These are phyloP conservation scores for Chlamydomonas urium DNA, from an alignment of 139 green algal species.

Conservation along the genomic window DNA sequence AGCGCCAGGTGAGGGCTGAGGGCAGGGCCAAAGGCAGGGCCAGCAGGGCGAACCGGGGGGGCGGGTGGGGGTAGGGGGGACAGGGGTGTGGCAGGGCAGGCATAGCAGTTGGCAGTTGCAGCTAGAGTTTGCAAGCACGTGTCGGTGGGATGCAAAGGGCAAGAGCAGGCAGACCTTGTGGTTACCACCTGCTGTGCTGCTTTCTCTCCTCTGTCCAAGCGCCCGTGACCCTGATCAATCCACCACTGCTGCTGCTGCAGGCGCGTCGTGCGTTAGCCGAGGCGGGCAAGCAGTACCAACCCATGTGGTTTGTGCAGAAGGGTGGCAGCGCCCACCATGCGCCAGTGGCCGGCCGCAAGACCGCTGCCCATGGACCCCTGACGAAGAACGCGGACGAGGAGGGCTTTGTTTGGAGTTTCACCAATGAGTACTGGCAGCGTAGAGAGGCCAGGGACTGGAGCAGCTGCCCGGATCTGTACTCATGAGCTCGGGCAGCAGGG, in stretches of 20 bases:
- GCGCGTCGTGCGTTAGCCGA: not conserved
- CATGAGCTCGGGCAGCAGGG: not conserved
- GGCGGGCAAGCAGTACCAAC: constrained; percentile 30
- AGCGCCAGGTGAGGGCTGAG: constrained; percentile 41
- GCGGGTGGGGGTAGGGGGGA: not conserved
- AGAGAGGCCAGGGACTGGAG: constrained; percentile 41
- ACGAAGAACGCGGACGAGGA: not conserved
- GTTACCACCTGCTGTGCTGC: too few relatives aligned
- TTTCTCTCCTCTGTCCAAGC: not conserved
- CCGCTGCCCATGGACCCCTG: not conserved
- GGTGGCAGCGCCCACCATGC: not conserved
- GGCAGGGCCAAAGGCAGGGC: not conserved
- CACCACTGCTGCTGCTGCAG: not conserved
- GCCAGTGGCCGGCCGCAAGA: not conserved
- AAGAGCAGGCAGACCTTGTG: not conserved
- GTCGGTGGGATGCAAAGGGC: not conserved
- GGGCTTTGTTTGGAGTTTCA: constrained; percentile 47
- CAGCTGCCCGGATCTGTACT: constrained; percentile 69
- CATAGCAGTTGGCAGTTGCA: not conserved
- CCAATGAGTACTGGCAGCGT: constrained; percentile 64
- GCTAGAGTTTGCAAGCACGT: not conserved
- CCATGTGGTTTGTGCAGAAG: constrained; percentile 39
- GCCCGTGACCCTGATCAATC: not conserved
- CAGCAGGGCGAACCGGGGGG: too few relatives aligned
- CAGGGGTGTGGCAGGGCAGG: not conserved